Evolutionary conservation across 352 stramenopile species (phyloP).

Genomic region (Pythium brassicae): DNA sequence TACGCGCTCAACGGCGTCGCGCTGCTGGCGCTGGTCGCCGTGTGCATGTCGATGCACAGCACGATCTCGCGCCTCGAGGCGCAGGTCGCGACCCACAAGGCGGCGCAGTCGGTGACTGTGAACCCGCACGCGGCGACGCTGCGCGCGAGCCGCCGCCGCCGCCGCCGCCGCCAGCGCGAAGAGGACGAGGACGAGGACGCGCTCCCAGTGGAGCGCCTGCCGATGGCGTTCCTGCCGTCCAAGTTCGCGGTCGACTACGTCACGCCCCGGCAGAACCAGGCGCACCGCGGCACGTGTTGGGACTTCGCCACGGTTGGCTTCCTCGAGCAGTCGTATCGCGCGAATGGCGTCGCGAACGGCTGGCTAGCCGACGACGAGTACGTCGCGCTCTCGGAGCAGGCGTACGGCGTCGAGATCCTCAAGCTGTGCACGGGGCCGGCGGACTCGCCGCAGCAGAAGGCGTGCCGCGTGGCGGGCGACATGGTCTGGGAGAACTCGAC

Average conservation of each 20-base stretch:
- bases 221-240: constrained; percentile 65
- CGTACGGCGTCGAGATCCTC: constrained; percentile 67
- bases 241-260: constrained; percentile 82
- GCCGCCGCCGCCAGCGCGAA: constrained; percentile 7
- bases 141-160: constrained; percentile 3
- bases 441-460: constrained; percentile 63
- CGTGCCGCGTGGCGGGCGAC: constrained; percentile 65
- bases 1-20: constrained; percentile 57
- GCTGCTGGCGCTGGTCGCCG: constrained; percentile 45
- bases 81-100: constrained; percentile 15
- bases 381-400: constrained; percentile 77
- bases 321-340: constrained; percentile 75
- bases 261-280: constrained; percentile 69
- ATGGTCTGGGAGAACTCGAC: constrained; percentile 79
- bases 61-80: constrained; percentile 52
- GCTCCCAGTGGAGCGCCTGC: constrained; percentile 25
- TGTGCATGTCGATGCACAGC: constrained; percentile 73
- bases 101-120: neutral
- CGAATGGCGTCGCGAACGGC: constrained; percentile 52
- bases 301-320: constrained; percentile 80
- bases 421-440: constrained; percentile 60
- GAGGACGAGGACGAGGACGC: constrained; percentile 1
- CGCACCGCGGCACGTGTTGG: constrained; percentile 76
- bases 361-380: constrained; percentile 74
- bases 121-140: neutral